Conservation (phyloP, 371 early-diverging fungal species). For the Mucor racemosus region DNA sequence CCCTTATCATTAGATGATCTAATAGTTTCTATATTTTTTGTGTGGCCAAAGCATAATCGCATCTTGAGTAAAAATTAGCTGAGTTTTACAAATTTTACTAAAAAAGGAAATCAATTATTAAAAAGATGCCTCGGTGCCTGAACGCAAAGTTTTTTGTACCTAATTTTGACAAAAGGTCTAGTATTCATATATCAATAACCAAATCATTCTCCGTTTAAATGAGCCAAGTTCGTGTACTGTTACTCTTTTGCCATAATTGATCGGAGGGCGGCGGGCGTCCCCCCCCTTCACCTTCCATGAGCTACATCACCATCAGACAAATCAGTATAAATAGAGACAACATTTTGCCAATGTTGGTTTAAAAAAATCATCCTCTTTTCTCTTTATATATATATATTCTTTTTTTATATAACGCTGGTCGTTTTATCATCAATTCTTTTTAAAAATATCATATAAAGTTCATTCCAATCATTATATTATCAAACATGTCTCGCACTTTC, state of each 20-base stretch:
- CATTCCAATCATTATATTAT: slow-evolving; percentile 8
- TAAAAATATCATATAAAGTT: slow-evolving; percentile 5
- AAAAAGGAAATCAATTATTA: slow-evolving; percentile 8
- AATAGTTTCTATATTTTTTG: background rate
- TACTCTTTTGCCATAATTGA: slow-evolving; percentile 11
- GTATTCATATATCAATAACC: background rate
- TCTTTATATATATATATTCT: background rate
- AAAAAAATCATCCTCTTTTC: slow-evolving; percentile 12
- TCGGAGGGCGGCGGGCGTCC: slow-evolving; percentile 9
- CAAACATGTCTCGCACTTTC: slow-evolving; percentile 30
- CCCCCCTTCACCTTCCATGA: no score
- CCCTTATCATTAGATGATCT: slow-evolving; percentile 4
- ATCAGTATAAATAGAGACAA: background rate
- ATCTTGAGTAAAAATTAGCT: background rate
- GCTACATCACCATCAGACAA: background rate
- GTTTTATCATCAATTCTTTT: slow-evolving; percentile 15
- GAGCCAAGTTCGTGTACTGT: slow-evolving; percentile 16
- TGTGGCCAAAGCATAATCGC: background rate
- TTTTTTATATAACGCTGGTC: slow-evolving; percentile 27
- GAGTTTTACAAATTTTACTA: background rate
- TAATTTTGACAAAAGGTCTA: background rate
- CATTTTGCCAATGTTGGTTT: background rate
- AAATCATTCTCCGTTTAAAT: slow-evolving; percentile 14
- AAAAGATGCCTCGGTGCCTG: slow-evolving; percentile 10
- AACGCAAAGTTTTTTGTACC: background rate